Conservation (phyloP, 345 rosid genomes). For the Populus tremula region DNA sequence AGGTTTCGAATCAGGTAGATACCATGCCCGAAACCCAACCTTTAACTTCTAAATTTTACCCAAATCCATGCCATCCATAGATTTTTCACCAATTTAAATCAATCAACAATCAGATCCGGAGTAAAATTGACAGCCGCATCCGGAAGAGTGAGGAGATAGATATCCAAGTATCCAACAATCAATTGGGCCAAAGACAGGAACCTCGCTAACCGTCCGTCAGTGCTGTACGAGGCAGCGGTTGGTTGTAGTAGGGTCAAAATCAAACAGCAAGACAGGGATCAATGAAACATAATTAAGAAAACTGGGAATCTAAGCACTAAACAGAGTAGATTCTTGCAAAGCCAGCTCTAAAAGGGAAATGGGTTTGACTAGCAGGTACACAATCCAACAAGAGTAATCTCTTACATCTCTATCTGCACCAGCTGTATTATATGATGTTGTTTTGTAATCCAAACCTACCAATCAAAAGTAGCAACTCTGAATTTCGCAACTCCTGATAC, state of each 20-base stretch:
- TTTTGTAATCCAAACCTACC: neutral
- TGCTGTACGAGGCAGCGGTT: neutral
- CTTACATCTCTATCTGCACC: neutral
- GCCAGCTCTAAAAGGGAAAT: conserved; percentile 7
- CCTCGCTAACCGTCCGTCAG: neutral
- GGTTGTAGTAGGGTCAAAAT: neutral
- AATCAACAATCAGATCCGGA: too few relatives aligned
- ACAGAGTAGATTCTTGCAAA: conserved; percentile 25
- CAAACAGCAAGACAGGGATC: neutral
- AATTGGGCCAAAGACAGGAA: neutral
- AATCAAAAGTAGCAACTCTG: neutral
- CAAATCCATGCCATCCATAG: too few relatives aligned
- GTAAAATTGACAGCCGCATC: too few relatives aligned
- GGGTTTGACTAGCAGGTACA: conserved; percentile 44
- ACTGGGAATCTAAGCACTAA: conserved; percentile 26
- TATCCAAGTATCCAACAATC: too few relatives aligned
- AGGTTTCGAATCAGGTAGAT: too few relatives aligned
- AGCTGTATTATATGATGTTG: neutral
- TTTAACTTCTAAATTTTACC: too few relatives aligned
- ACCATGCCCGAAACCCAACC: too few relatives aligned
- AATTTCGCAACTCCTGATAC: neutral
- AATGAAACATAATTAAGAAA: neutral
- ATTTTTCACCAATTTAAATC: too few relatives aligned
- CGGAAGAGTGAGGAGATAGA: too few relatives aligned
- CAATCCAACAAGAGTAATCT: neutral